Conservation (phyloP, 1,284 basidiomycete species). For the Pterulicium gracile region DNA sequence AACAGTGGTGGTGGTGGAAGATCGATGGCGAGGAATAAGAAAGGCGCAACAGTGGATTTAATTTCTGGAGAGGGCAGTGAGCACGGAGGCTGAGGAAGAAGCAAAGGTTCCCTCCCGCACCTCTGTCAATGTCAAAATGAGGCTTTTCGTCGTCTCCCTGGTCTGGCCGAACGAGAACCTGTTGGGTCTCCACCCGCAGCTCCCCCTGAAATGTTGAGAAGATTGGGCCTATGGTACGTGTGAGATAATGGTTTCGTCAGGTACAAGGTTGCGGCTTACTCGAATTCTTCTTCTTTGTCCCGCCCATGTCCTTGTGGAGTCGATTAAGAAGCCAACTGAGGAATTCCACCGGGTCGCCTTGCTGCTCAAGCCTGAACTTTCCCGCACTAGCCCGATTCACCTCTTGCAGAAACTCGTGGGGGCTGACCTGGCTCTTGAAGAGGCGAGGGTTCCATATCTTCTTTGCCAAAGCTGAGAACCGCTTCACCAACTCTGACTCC, state of each 20-base stretch:
- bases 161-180: conserved; percentile 79
- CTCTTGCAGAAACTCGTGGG: conserved; percentile 97
- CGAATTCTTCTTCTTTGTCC: conserved; percentile 76
- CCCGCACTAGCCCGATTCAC: conserved; percentile 81
- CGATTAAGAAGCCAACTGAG: conserved; percentile 92
- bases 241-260: conserved; percentile 5
- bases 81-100: conserved; percentile 5
- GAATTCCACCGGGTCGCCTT: conserved; percentile 96
- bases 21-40: conserved; percentile 92
- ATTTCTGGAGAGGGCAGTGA: conserved; percentile 47
- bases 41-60: conserved; percentile 80
- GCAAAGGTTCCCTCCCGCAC: conserved; percentile 26
- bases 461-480: conserved; percentile 79
- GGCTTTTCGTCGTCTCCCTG: conserved; percentile 64
- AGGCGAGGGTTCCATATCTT: conserved; percentile 93
- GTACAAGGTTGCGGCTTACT: conserved; percentile 40
- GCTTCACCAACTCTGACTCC: conserved; percentile 78
- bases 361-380: conserved; percentile 86
- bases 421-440: conserved; percentile 97
- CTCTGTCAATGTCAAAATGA: conserved; percentile 85
- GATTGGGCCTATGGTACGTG: conserved; percentile 58
- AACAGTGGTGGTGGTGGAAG: conserved; percentile 94
- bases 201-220: conserved; percentile 93
- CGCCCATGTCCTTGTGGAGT: conserved; percentile 87
- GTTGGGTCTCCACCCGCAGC: conserved; percentile 87